Base-by-base conservation (phyloP, 805 yeast species). In the Vanderwaltozyma polyspora region DNA sequence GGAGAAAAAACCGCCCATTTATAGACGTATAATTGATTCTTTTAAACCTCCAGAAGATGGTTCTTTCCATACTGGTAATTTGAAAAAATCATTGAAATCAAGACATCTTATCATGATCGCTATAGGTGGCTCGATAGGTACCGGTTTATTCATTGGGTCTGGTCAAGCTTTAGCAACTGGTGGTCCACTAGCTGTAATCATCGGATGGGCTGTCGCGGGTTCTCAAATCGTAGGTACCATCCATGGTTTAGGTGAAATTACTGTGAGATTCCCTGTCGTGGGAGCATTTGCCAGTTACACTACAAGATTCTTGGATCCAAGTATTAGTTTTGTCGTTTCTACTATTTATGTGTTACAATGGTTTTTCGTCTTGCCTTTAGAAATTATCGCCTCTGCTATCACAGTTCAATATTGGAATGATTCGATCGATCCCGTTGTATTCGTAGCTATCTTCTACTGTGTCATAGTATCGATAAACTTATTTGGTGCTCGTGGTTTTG, bases 181-280 rank as follows among this genome's bases (percentile, higher is more conserved):
- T 9, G 76, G 76, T 3, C 75, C 75, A 5, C 69, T 67, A 3
- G 63, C 75, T 3, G 51, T 72, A 45, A 47, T 74, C 19, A 54
- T 74, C 18, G 66, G 72, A 27, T 74, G 65, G 42, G 33, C 60
- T 8, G 45, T 73, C 19, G 52, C 49, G 8, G 82, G 82, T 14
- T 49, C 69, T 38, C 69, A 72, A 53, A 68, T 78, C 42, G 70
- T 67, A 39, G 66, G 70, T 44, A 74, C 75, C 13, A 71, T 75
- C 53, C 60, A 63, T 35, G 66, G 70, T 18, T 50, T 67, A 30
- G 74, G 71, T 38, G 74, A 69, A 41, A 49, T 69, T 33, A 62
- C 72, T 14, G 70, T 67, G 24, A 60, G 67, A 4, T 68, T 62
- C 46, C 74, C 75, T 7, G 66, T 67, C 19, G 58, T 66, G 32